Percentiles rank a stretch among this genome's conserved stretches.
Conservation (phyloP, 1,139 yeast species). For the Sugiyamaella pinicola region DNA sequence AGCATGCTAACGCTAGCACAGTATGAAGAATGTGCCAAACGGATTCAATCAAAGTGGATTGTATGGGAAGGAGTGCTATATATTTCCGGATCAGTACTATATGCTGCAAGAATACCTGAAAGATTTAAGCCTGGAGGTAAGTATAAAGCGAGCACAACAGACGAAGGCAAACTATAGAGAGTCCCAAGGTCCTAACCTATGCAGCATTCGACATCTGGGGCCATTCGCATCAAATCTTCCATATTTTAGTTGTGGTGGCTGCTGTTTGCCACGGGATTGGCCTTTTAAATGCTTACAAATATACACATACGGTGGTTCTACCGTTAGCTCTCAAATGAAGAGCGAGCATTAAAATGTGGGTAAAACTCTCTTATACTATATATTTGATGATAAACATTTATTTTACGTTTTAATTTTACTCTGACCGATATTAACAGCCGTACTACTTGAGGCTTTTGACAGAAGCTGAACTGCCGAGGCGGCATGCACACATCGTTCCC, state of each 20-base stretch:
- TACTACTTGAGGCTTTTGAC: no score
- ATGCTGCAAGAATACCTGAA: slow-evolving; percentile 82
- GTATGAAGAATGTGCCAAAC: slow-evolving; percentile 46
- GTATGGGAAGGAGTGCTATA: slow-evolving; percentile 70
- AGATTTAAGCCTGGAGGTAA: slow-evolving; percentile 58
- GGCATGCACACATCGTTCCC: no score
- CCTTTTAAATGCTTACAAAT: slow-evolving; percentile 59
- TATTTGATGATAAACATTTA: no score
- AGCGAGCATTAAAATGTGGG: no score
- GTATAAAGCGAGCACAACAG: no score
- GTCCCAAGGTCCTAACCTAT: not conserved
- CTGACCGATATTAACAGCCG: no score
- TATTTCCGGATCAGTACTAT: slow-evolving; percentile 75
- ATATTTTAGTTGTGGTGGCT: slow-evolving; percentile 77
- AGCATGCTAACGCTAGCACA: not conserved
- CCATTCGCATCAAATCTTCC: slow-evolving; percentile 88
- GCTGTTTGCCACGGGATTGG: slow-evolving; percentile 76
- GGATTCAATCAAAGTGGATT: slow-evolving; percentile 65
- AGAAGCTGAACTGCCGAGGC: no score
- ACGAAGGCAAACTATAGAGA: no score
- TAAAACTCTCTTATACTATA: no score
- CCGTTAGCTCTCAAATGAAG: slow-evolving; percentile 1
- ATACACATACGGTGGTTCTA: slow-evolving; percentile 46
- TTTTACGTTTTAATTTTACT: no score
- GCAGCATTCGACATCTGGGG: slow-evolving; percentile 65